A percentile compares a stretch with the other conserved stretches of the same genome.
Evolutionary conservation across 768 basidiomycete species (phyloP).

Genomic region (Agaricus sinodeliciosus): DNA sequence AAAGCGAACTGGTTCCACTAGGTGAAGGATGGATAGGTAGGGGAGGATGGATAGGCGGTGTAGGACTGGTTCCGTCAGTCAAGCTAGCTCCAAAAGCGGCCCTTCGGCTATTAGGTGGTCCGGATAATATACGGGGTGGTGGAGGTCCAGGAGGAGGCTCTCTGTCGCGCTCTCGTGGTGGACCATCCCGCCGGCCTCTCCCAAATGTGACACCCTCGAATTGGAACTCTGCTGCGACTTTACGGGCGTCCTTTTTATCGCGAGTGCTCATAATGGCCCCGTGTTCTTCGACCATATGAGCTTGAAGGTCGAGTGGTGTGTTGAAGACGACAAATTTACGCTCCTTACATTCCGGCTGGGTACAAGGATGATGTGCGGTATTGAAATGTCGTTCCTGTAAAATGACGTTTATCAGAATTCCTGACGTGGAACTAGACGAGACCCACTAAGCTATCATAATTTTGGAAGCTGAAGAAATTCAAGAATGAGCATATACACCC

Average conservation of each 20-base stretch:
- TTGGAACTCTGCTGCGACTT: constrained; percentile 68
- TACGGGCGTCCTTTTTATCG: constrained; percentile 61
- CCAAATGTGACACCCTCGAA: constrained; percentile 37
- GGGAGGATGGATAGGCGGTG: not conserved
- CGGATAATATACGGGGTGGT: constrained; percentile 18
- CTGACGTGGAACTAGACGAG: not conserved
- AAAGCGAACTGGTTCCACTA: constrained; percentile 33
- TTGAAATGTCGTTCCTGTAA: constrained; percentile 70
- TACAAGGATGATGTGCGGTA: constrained; percentile 72
- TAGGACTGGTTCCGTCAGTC: constrained; percentile 26
- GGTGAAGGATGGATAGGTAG: constrained; percentile 18
- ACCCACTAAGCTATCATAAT: constrained; percentile 70
- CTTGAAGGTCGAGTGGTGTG: constrained; percentile 81
- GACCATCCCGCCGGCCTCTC: constrained; percentile 30
- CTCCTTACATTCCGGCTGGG: constrained; percentile 62
- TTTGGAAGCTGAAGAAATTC: constrained; percentile 52
- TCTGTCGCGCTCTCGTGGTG: constrained; percentile 40
- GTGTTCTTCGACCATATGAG: constrained; percentile 84
- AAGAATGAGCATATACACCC: not conserved
- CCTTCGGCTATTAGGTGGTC: constrained; percentile 38
- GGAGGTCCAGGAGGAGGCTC: constrained; percentile 37
- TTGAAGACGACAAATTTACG: constrained; percentile 95
- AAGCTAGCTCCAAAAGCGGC: constrained; percentile 58
- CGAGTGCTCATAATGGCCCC: constrained; percentile 65
- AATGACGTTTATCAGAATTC: not conserved